A percentile compares a stretch with the other conserved stretches of the same genome.
These are phyloP conservation scores for Flaveria robusta DNA, from an alignment of 129 eudicot genomes.

Conservation along the genomic window DNA sequence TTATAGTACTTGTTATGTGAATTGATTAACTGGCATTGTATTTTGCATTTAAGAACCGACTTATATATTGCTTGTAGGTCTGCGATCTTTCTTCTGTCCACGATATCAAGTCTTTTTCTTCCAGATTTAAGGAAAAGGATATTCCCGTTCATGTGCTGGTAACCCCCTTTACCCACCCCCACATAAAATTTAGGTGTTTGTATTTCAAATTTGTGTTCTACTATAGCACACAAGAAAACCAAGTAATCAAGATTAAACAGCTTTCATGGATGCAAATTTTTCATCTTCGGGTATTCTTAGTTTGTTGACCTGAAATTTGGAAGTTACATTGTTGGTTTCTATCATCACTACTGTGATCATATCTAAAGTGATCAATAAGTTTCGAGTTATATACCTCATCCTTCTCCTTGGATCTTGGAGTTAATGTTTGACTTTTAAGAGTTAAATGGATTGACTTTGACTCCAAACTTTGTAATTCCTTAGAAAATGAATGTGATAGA, in stretches of 20 bases:
- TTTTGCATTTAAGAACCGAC: not conserved
- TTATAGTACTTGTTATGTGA: not conserved
- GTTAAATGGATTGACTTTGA: not conserved
- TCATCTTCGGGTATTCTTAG: no score
- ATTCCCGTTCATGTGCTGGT: constrained; percentile 93
- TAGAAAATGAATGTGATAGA: not conserved
- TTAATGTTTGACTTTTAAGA: not conserved
- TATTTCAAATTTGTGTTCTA: not conserved
- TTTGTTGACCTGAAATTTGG: not conserved
- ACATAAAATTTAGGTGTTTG: not conserved
- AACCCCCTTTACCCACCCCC: constrained; percentile 27
- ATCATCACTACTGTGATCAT: not conserved
- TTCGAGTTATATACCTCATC: no score
- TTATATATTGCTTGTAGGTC: constrained; percentile 49
- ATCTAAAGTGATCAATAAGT: no score
- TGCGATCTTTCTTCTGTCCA: constrained; percentile 82
- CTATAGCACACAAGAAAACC: not conserved
- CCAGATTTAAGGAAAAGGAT: constrained; percentile 65
- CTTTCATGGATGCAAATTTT: no score
- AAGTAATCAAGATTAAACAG: not conserved
- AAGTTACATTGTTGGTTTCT: not conserved
- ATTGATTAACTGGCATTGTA: not conserved
- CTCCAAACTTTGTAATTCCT: not conserved
- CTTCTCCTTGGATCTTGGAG: not conserved
- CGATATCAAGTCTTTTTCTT: constrained; percentile 74